Evolutionary conservation across 805 yeast genomes (phyloP).

Genomic region (Candida pseudoglaebosa): DNA sequence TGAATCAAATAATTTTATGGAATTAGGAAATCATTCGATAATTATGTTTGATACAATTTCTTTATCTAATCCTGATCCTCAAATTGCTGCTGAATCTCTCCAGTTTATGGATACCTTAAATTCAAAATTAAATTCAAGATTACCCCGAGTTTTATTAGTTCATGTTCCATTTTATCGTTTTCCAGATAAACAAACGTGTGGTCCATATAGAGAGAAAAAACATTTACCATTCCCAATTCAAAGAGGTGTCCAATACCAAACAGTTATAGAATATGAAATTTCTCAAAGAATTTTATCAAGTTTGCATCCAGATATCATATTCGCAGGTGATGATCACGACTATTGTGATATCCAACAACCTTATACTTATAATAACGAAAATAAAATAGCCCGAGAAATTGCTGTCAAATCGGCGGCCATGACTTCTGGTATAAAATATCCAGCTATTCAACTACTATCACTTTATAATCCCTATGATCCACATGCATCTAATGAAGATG

Average conservation of each 20-base stretch:
- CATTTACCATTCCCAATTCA: constrained; percentile 56
- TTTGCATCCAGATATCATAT: constrained; percentile 63
- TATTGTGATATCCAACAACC: constrained; percentile 76
- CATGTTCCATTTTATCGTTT: constrained; percentile 88
- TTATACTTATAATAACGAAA: constrained; percentile 13
- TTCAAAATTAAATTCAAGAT: constrained; percentile 18
- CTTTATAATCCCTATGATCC: constrained; percentile 45
- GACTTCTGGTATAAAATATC: constrained; percentile 85
- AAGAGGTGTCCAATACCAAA: constrained; percentile 84
- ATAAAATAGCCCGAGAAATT: constrained; percentile 57
- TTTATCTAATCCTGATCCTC: constrained; percentile 52
- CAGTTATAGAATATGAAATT: constrained; percentile 65
- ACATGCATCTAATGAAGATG: background rate
- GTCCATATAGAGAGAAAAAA: constrained; percentile 67
- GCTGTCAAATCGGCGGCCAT: constrained; percentile 87
- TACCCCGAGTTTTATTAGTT: constrained; percentile 66
- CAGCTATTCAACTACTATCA: constrained; percentile 83
- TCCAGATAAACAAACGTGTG: constrained; percentile 62
- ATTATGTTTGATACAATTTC: constrained; percentile 83
- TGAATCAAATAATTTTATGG: constrained; percentile 49
- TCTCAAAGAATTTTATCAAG: constrained; percentile 54
- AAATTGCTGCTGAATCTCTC: constrained; percentile 47
- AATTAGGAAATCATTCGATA: constrained; percentile 66
- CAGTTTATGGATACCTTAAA: constrained; percentile 44
- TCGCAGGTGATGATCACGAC: constrained; percentile 97